These are phyloP conservation scores for Lecanicillium sp. DNA, from an alignment of 2,329 filamentous ascomycete species.

Conservation along the genomic window DNA sequence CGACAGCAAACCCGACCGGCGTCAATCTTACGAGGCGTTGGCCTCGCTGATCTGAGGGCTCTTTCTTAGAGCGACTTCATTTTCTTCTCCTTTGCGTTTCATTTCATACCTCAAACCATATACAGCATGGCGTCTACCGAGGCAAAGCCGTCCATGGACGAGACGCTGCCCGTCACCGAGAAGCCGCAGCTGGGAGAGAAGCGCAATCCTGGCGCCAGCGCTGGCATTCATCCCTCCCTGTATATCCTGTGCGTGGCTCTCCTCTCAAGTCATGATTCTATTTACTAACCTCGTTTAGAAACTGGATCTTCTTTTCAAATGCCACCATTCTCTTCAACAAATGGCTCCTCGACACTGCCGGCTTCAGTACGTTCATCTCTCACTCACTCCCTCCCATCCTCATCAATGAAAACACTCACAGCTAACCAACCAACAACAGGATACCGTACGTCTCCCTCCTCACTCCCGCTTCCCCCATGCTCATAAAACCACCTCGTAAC, in stretches of 20 bases:
- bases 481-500: not conserved
- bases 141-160: no score
- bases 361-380: constrained; percentile 56
- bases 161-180: constrained; percentile 14
- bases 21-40: no score
- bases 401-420: not conserved
- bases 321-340: constrained; percentile 89
- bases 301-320: constrained; percentile 82
- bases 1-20: no score
- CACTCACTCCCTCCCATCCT: not conserved
- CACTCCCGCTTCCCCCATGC: not conserved
- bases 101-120: no score
- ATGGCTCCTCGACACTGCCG: constrained; percentile 68
- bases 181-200: constrained; percentile 13
- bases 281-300: constrained; percentile 24
- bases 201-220: constrained; percentile 9
- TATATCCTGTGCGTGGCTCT: constrained; percentile 20
- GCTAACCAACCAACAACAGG: constrained; percentile 12
- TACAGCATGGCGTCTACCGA: no score
- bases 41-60: no score
- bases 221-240: constrained; percentile 24
- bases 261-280: not conserved
- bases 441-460: constrained; percentile 21
- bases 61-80: no score
- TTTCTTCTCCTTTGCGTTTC: no score